Evolutionary conservation across 306 rosid species (phyloP).

Genomic region (Hylodesmum podocarpum): DNA sequence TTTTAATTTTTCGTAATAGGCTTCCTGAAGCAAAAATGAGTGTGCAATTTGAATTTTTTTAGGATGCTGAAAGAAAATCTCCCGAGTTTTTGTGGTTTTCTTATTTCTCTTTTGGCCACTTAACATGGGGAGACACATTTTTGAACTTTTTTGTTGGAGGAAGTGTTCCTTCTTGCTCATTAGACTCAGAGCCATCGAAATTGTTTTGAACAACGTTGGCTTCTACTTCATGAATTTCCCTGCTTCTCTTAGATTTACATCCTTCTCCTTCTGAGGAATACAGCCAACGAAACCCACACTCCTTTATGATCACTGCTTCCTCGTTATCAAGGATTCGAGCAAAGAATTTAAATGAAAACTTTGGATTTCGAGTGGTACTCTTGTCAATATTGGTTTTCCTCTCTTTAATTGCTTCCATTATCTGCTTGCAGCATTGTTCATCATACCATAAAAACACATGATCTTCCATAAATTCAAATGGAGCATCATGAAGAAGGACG

Average conservation of each 20-base stretch:
- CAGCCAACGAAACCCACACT: conserved; percentile 14
- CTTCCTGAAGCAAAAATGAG: too few relatives aligned
- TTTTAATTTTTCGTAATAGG: too few relatives aligned
- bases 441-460: conserved; percentile 21
- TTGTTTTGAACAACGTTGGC: not conserved
- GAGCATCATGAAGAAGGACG: not conserved
- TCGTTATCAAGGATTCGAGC: too few relatives aligned
- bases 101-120: too few relatives aligned
- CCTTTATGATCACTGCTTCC: not conserved
- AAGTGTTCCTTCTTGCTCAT: not conserved
- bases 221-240: not conserved
- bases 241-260: not conserved
- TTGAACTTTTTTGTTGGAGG: not conserved
- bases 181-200: not conserved
- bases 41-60: too few relatives aligned
- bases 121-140: too few relatives aligned
- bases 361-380: not conserved
- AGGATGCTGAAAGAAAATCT: too few relatives aligned
- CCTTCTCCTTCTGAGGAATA: too few relatives aligned
- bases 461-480: not conserved
- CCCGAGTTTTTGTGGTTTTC: too few relatives aligned
- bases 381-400: too few relatives aligned
- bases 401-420: too few relatives aligned
- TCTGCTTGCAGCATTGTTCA: too few relatives aligned
- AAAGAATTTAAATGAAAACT: conserved; percentile 4